Conservation (phyloP, 768 basidiomycete genomes). For the Collybia sordida region DNA sequence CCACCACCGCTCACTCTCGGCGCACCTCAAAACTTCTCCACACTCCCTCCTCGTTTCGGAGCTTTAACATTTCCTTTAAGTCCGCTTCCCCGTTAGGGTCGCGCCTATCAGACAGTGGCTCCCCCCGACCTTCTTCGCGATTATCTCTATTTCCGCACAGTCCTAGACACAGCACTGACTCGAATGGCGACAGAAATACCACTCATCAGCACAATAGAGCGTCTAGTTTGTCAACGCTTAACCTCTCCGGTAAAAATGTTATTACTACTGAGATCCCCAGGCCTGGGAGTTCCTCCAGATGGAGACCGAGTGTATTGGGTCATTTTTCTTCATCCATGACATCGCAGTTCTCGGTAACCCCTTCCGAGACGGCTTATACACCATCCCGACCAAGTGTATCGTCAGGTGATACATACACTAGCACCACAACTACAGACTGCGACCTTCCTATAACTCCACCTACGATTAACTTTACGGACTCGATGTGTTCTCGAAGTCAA, state of each 20-base stretch:
- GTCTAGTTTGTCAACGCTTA: constrained; percentile 48
- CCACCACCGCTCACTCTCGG: constrained; percentile 28
- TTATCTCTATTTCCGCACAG: constrained; percentile 44
- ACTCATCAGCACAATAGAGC: constrained; percentile 44
- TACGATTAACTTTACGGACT: constrained; percentile 38
- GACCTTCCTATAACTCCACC: constrained; percentile 40
- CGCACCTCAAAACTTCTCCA: constrained; percentile 35
- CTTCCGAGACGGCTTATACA: constrained; percentile 39
- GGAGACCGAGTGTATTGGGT: constrained; percentile 66
- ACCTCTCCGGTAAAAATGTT: constrained; percentile 9
- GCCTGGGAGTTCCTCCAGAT: constrained; percentile 37
- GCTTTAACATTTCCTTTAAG: constrained; percentile 45
- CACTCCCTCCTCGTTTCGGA: constrained; percentile 37
- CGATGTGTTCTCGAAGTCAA: constrained; percentile 34
- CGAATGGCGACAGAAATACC: constrained; percentile 20
- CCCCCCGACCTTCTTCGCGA: constrained; percentile 35
- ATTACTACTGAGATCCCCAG: constrained; percentile 5
- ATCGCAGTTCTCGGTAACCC: constrained; percentile 40
- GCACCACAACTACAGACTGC: constrained; percentile 44
- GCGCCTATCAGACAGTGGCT: constrained; percentile 27
- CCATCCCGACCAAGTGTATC: constrained; percentile 61
- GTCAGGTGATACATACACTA: constrained; percentile 55
- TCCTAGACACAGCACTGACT: constrained; percentile 32
- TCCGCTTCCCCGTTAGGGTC: constrained; percentile 39
- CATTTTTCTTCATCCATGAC: constrained; percentile 56